These are phyloP conservation scores for Cryphonectria naterciae DNA, from an alignment of 2,329 filamentous ascomycete species.

Conservation along the genomic window DNA sequence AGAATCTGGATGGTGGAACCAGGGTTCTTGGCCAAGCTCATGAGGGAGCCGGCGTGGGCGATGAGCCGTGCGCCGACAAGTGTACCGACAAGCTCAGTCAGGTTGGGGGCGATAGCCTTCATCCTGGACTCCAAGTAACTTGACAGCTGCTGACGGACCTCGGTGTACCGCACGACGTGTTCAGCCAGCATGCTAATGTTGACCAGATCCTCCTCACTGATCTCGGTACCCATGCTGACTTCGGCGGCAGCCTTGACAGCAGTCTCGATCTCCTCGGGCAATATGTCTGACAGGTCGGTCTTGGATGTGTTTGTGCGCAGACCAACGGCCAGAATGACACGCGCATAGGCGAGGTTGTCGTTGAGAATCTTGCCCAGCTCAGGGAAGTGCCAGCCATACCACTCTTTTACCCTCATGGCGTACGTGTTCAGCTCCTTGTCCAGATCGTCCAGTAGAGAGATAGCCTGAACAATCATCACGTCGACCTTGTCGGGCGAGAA, in stretches of 20 bases:
- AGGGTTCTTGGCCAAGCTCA: slow-evolving; percentile 93
- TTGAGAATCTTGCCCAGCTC: slow-evolving; percentile 97
- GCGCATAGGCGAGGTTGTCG: slow-evolving; percentile 93
- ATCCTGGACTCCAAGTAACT: slow-evolving; percentile 91
- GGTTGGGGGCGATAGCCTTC: slow-evolving; percentile 94
- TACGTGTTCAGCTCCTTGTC: slow-evolving; percentile 99
- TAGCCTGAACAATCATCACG: slow-evolving; percentile 98
- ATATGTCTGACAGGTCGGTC: slow-evolving; percentile 82
- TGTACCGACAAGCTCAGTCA: slow-evolving; percentile 90
- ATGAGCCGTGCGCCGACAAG: slow-evolving; percentile 94
- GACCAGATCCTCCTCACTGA: slow-evolving; percentile 86
- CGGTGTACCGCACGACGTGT: slow-evolving; percentile 89
- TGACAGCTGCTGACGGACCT: slow-evolving; percentile 86
- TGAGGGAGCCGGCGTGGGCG: slow-evolving; percentile 89
- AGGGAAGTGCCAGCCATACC: slow-evolving; percentile 99
- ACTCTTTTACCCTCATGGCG: slow-evolving; percentile 99
- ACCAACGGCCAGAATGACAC: slow-evolving; percentile 85
- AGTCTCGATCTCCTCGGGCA: slow-evolving; percentile 92
- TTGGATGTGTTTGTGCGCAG: slow-evolving; percentile 80
- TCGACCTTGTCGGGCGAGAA: slow-evolving; percentile 99
- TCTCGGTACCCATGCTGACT: slow-evolving; percentile 98
- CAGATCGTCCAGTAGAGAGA: slow-evolving; percentile 89
- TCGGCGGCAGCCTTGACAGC: slow-evolving; percentile 94
- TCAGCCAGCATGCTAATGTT: slow-evolving; percentile 92
- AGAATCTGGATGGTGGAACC: slow-evolving; percentile 97